Base-by-base conservation (phyloP, 257 asterid genomes). In the Forsythia viridissima region DNA sequence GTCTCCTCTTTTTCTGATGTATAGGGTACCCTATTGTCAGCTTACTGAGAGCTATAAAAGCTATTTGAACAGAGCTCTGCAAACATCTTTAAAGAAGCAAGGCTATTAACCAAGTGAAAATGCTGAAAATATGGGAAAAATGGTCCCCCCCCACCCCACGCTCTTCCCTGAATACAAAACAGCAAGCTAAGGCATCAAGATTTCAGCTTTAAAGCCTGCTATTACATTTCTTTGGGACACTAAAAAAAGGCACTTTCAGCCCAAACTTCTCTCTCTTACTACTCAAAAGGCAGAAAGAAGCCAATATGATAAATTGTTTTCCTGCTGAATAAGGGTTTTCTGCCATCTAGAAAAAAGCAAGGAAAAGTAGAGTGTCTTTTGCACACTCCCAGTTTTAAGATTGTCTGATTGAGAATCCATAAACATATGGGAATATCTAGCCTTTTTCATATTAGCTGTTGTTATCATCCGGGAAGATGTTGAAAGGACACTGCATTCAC, bases 201-300 rank as follows among this genome's bases (percentile, higher is more conserved):
- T 57, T 73, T 80, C 92, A 91, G 88, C 97, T 92, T 92, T 88
- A 87, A 82, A 82, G 81, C 82, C 78, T 61, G 87, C 88, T 77
- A 81, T 78, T 80, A 52, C 89, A 81, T 81, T 84, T 90, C 94
- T 91, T 94, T 92, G 97, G 91, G 92, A 73, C 90, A 85, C 92
- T 87, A 89, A 88, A 91, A 91, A 90, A 91, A 90, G 86, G 85
- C 86, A 82, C 79, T 80, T 88, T 84, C 87, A 86, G 82, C 84
- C 46, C 69, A 15, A 75, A 39, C 70, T 77, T 83, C 87, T 84
- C 86, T 82, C 81, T 83, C 87, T 69, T 70, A 69, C 87, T 82
- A 42, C 66, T 66, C 83, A 81, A 63, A 72, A 37, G 63, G 78
- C 73, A 74, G 80, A 67, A 81, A 73, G 80, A 66, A 74, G 73